Conservation (phyloP, 257 asterid species). For the Ballota nigra region DNA sequence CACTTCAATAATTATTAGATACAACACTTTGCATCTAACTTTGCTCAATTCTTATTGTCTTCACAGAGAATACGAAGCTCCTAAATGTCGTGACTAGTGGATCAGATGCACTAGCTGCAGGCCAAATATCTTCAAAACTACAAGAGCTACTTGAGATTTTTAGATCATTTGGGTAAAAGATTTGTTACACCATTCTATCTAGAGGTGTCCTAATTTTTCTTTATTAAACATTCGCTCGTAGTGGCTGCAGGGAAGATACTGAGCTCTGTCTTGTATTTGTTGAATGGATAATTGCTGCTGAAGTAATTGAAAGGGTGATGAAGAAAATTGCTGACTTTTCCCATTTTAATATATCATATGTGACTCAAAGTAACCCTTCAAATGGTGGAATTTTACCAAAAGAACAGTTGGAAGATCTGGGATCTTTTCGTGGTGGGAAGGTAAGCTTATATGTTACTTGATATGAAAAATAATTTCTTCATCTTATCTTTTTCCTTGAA, state of each 20-base stretch:
- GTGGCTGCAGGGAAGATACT: slow-evolving; percentile 45
- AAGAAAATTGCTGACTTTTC: slow-evolving; percentile 44
- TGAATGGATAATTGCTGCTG: slow-evolving; percentile 65
- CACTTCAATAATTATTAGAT: background rate
- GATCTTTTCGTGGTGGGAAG: too few relatives aligned
- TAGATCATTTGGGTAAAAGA: slow-evolving; percentile 60
- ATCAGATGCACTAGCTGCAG: slow-evolving; percentile 38
- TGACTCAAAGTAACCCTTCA: slow-evolving; percentile 54
- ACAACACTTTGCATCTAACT: slow-evolving; percentile 17
- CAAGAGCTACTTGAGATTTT: slow-evolving; percentile 60
- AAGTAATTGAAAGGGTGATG: slow-evolving; percentile 67
- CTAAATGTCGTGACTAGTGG: slow-evolving; percentile 37
- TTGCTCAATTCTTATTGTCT: slow-evolving; percentile 25
- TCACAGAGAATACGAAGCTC: slow-evolving; percentile 52
- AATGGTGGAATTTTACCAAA: too few relatives aligned
- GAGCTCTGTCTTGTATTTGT: slow-evolving; percentile 64
- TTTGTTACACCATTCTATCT: background rate
- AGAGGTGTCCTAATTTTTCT: background rate
- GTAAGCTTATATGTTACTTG: slow-evolving; percentile 30
- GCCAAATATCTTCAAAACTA: slow-evolving; percentile 72
- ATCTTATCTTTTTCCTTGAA: slow-evolving; percentile 13
- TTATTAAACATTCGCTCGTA: background rate
- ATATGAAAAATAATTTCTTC: background rate
- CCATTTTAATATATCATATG: slow-evolving; percentile 48
- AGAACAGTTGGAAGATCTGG: too few relatives aligned